Conservation (phyloP, 371 early-diverging fungal species). For the Mucor racemosus region DNA sequence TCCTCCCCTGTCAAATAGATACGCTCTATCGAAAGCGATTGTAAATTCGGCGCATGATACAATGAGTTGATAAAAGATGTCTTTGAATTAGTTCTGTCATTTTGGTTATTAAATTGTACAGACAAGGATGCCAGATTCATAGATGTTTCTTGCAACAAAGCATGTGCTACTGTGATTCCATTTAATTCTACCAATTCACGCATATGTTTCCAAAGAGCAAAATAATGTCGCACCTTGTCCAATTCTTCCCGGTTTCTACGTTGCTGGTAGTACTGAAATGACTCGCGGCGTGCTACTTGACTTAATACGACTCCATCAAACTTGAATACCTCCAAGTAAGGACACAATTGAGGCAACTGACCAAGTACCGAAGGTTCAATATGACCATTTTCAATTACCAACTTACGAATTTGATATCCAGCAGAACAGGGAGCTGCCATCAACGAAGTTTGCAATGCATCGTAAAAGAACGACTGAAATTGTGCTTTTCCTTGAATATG, state of each 20-base stretch:
- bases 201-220: constrained; percentile 6
- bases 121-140: constrained; percentile 6
- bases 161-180: constrained; percentile 7
- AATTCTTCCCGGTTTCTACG: constrained; percentile 9
- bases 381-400: constrained; percentile 16
- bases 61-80: background rate
- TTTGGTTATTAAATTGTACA: constrained; percentile 15
- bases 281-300: background rate
- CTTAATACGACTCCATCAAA: constrained; percentile 12
- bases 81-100: constrained; percentile 17
- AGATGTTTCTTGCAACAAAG: background rate
- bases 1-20: background rate
- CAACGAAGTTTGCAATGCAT: background rate
- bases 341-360: constrained; percentile 12
- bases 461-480: background rate
- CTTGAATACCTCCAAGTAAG: constrained; percentile 12
- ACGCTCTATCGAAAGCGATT: background rate
- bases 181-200: constrained; percentile 10
- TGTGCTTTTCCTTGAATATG: background rate
- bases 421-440: background rate
- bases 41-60: background rate
- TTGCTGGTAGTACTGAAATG: constrained; percentile 12
- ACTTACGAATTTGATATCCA: constrained; percentile 14
- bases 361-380: constrained; percentile 9
- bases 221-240: constrained; percentile 4